Conservation (phyloP, 176 grass and related monocot genomes). For the Carex cristatella region DNA sequence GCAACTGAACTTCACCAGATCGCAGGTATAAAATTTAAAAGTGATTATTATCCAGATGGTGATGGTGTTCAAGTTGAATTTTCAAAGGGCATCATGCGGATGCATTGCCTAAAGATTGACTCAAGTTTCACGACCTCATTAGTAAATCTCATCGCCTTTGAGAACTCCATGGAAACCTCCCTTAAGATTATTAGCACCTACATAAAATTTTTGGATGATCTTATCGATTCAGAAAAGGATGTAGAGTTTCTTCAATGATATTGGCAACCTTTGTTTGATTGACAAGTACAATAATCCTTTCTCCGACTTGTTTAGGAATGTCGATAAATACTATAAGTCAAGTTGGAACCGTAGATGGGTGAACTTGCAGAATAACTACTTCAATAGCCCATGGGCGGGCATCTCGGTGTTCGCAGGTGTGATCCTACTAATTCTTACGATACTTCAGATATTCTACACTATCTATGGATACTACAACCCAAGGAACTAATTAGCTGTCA, state of each 20-base stretch:
- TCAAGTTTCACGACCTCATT: neutral
- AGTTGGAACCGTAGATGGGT: neutral
- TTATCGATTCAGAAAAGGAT: neutral
- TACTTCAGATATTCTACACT: conserved; percentile 8
- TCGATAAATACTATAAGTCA: neutral
- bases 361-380: conserved; percentile 4
- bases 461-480: neutral
- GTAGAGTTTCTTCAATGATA: conserved; percentile 7
- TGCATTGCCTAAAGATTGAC: neutral
- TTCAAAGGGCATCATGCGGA: neutral
- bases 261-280: neutral
- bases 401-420: neutral
- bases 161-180: neutral
- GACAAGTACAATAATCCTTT: neutral
- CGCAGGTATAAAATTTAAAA: neutral
- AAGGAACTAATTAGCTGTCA: too few relatives aligned
- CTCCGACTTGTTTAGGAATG: neutral
- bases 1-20: neutral
- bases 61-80: neutral
- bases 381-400: neutral
- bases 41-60: too few relatives aligned
- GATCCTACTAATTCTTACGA: neutral
- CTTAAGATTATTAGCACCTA: neutral
- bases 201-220: neutral
- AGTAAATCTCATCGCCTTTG: conserved; percentile 1